Evolutionary conservation across 169 alveolate genomes (phyloP).

Genomic region (Eimeria falciformis): DNA sequence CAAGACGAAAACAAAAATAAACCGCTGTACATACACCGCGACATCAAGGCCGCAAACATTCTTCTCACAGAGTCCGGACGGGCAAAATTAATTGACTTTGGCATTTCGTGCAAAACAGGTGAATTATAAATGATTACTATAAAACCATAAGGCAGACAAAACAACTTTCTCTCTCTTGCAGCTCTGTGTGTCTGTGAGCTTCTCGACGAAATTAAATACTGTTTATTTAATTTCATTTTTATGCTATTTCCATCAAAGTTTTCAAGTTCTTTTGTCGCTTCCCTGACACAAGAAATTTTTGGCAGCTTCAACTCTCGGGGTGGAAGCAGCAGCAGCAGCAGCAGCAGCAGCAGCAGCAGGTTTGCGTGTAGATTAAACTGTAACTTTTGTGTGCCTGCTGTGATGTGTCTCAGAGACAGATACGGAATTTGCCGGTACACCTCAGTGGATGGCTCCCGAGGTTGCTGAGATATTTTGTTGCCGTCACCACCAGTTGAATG

Average conservation of each 20-base stretch:
- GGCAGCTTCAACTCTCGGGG: not conserved
- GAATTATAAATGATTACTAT: too few species aligned
- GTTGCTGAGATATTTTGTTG: conserved; percentile 79
- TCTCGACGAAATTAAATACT: not conserved
- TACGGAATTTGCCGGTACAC: conserved; percentile 91
- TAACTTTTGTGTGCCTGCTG: not conserved
- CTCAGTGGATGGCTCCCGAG: conserved; percentile 98
- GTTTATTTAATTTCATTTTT: not conserved
- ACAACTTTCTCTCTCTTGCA: too few species aligned
- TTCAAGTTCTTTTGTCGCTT: not conserved
- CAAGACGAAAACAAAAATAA: not conserved
- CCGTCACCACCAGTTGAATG: not conserved
- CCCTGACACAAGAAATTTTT: too few species aligned
- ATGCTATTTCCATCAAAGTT: not conserved
- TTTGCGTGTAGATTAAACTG: not conserved
- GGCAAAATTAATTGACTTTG: conserved; percentile 93
- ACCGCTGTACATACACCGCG: conserved; percentile 88
- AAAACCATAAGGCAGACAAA: too few species aligned
- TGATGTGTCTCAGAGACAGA: not conserved
- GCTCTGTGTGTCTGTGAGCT: too few species aligned
- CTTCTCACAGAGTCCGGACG: conserved; percentile 86
- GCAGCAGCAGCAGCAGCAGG: not conserved
- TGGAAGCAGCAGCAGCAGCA: not conserved
- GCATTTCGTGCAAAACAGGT: conserved; percentile 82
- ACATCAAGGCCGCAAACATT: conserved; percentile 92